phyloP scores from a whole-genome alignment of 352 stramenopile species.

The Globisporangium ultimum region DNA sequence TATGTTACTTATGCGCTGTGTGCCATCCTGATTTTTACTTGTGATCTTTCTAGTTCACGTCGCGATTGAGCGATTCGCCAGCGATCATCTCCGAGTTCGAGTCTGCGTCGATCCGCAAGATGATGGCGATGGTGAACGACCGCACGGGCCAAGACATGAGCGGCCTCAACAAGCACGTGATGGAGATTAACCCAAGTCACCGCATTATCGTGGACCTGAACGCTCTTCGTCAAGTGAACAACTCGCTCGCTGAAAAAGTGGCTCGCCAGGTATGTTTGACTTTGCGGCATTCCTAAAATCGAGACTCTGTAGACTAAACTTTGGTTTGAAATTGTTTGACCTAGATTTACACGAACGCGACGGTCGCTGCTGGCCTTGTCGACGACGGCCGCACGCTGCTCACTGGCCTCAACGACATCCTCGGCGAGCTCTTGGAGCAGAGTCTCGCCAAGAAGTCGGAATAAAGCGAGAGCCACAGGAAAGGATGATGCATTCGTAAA shows the following conservation, averaged over 20 bases:
- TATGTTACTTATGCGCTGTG: neutral
- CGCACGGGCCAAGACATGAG: constrained; percentile 47
- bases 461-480: constrained; percentile 16
- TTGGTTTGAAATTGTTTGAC: constrained; percentile 32
- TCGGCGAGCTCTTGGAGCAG: constrained; percentile 83
- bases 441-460: constrained; percentile 48
- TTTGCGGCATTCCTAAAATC: no score
- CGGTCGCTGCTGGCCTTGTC: constrained; percentile 97
- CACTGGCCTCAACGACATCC: constrained; percentile 94
- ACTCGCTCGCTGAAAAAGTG: constrained; percentile 81
- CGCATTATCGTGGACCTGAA: constrained; percentile 95
- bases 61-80: constrained; percentile 94
- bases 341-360: constrained; percentile 98
- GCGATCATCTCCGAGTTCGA: constrained; percentile 99
- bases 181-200: constrained; percentile 99
- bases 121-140: constrained; percentile 98
- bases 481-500: neutral
- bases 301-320: no score
- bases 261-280: constrained; percentile 54
- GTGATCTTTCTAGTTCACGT: constrained; percentile 49
- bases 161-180: constrained; percentile 90
- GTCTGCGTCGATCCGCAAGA: constrained; percentile 95
- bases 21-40: constrained; percentile 5
- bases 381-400: constrained; percentile 98
- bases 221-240: constrained; percentile 78